Evolutionary conservation across 176 grass and related monocot species (phyloP), one percentile per base, ranked within the genome.

Genomic region (Carex cristatella): DNA sequence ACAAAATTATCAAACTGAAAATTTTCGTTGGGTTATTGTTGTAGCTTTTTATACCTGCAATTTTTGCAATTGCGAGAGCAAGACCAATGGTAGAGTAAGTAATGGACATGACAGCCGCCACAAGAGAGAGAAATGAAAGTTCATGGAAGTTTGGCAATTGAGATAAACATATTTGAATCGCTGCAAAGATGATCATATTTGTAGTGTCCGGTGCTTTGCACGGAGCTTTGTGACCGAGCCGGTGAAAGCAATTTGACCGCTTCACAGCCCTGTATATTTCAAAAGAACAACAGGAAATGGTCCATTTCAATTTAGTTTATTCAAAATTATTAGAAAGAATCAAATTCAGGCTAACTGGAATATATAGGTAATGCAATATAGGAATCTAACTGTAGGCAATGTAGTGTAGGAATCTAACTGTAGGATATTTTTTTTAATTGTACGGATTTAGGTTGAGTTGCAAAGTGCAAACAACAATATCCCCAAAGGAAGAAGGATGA

Each of bases 61-160:
- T 98, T 35, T 78, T 98, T 28, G 89, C 95, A 18, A 95, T 92
- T 27, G 95, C 88, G 64, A 98, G 95, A 32, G 91, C 95, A 56
- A 98, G 93, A 1, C 95, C 91, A 28, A 98, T 95, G 83, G 54
- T 60, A 6, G 95, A 93, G 85, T 98, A 98, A 3, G 88, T 70
- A 7, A 98, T 55, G 40, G 95, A 98, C 95, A 95, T 98, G 84
- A 98, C 69, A 0, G 95, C 95, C 0, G 95, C 95, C 49, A 98
- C 57, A 11, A 98, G 90, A 82, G 95, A 95, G 51, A 98, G 95
- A 89, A 91, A 95, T 86, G 89, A 98, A 14, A 98, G 30, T 84
- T 98, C 92, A 88, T 94, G 93, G 57, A 98, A 98, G 63, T 98
- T 98, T 1, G 89, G 95, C 6, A 98, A 51, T 87, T 98, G 95